These are phyloP conservation scores for Cordyceps tenuipes DNA, from an alignment of 2,329 filamentous ascomycete species.

Conservation along the genomic window DNA sequence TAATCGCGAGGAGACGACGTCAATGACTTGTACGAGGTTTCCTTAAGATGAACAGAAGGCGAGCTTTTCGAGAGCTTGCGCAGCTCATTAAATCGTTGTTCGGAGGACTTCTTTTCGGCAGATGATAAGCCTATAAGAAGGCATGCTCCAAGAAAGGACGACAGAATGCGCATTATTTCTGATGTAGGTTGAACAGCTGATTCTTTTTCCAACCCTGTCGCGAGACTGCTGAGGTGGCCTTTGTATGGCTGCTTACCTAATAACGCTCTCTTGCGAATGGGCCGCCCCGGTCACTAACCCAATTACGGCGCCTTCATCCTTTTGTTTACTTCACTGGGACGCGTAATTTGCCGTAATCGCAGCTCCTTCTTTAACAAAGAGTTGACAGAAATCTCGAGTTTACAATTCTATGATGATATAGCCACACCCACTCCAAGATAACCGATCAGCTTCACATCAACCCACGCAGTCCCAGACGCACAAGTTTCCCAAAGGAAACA, in stretches of 20 bases:
- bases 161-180: conserved; percentile 61
- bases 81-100: conserved; percentile 63
- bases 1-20: conserved; percentile 77
- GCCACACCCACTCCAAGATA: no score
- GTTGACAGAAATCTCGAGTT: no score
- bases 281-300: not conserved
- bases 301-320: not conserved
- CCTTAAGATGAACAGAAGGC: conserved; percentile 68
- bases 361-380: not conserved
- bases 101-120: conserved; percentile 54
- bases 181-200: not conserved
- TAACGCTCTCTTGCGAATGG: no score
- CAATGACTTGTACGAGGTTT: conserved; percentile 65
- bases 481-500: not conserved
- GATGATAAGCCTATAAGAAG: conserved; percentile 52
- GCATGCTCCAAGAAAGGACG: conserved; percentile 53
- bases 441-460: no score
- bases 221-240: conserved; percentile 8
- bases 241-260: conserved; percentile 10
- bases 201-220: not conserved
- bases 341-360: not conserved
- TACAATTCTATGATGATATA: no score
- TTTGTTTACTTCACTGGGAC: not conserved
- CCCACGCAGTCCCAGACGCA: not conserved
- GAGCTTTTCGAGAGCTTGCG: conserved; percentile 57